Conservation (phyloP, 805 yeast species). For the Candida andamanensis region DNA sequence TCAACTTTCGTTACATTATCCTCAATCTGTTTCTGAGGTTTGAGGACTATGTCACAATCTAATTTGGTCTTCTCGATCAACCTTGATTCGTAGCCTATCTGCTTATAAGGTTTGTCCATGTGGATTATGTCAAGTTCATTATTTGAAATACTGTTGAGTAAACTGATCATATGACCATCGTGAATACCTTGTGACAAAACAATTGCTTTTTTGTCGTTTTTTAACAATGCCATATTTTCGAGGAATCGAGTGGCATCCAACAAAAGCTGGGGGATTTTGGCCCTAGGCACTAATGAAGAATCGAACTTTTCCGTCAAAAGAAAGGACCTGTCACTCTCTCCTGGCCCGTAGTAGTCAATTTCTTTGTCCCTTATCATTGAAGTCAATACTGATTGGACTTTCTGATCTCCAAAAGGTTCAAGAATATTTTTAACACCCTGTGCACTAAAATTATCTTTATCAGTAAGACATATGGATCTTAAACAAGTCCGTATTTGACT, state of each 20-base stretch:
- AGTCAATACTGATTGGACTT: slow-evolving; percentile 45
- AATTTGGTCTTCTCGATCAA: slow-evolving; percentile 61
- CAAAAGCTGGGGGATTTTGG: slow-evolving; percentile 1
- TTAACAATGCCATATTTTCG: slow-evolving; percentile 35
- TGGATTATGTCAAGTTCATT: slow-evolving; percentile 40
- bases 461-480: slow-evolving; percentile 57
- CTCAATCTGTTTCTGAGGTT: slow-evolving; percentile 1
- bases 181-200: slow-evolving; percentile 50
- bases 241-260: slow-evolving; percentile 43
- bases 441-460: slow-evolving; percentile 42
- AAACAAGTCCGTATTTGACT: slow-evolving; percentile 37
- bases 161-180: slow-evolving; percentile 57
- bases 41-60: slow-evolving; percentile 56
- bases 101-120: slow-evolving; percentile 50
- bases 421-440: slow-evolving; percentile 45
- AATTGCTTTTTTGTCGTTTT: slow-evolving; percentile 48
- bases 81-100: slow-evolving; percentile 70
- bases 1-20: slow-evolving; percentile 20
- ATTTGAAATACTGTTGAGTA: slow-evolving; percentile 51
- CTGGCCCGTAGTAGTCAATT: slow-evolving; percentile 41
- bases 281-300: not conserved
- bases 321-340: slow-evolving; percentile 42
- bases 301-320: slow-evolving; percentile 45
- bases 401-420: slow-evolving; percentile 38
- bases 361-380: slow-evolving; percentile 54